Base-by-base conservation (phyloP, 169 alveolate genomes). In the Eimeria sp. region DNA sequence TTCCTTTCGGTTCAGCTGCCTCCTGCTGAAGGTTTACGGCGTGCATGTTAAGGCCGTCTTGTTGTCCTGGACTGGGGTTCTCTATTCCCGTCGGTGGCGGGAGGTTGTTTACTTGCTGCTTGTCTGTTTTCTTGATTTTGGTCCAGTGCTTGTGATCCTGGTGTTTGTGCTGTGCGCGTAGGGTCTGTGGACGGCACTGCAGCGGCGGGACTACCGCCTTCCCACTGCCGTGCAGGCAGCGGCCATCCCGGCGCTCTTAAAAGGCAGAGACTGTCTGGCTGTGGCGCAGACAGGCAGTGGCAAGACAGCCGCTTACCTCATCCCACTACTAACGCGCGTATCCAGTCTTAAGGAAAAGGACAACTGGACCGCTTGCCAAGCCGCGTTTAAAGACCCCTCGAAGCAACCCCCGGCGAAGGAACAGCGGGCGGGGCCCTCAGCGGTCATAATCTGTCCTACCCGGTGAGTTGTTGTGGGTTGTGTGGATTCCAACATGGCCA, bases 231-330 rank as follows among this genome's bases (percentile, higher is more conserved):
- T 99, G n/a, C 99, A 99, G 98, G 98, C 99, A 98, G 99, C 99
- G 58, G 97, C 97, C 3, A 87, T 96, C 25, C 99, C 99, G 25
- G 99, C 99, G 25, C 96, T 99, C 16, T 96, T 99, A 98, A 97
- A 98, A 89, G 99, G 99, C 45, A 95, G 99, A 67, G 99, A 99
- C 96, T 75, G 88, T 9, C 22, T 75, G 25, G 84, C 99, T 43
- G 99, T 99, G 51, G 99, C 99, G 0, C 99, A 99, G 95, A 99
- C 99, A 18, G 99, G 99, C 67, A 98, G 97, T 92, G 99, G 99
- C 5, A 99, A 99, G 97, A 99, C 99, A 1, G 96, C 99, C 61
- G 99, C 99, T 14, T 99, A 99, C 96, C 95, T 99, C 95, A 98
- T 99, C 57, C 99, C 99, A 0, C 96, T 99, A 96, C 95, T 99